Evolutionary conservation across 805 yeast genomes (phyloP).

Genomic region (Teunomyces barrocoloradensis): DNA sequence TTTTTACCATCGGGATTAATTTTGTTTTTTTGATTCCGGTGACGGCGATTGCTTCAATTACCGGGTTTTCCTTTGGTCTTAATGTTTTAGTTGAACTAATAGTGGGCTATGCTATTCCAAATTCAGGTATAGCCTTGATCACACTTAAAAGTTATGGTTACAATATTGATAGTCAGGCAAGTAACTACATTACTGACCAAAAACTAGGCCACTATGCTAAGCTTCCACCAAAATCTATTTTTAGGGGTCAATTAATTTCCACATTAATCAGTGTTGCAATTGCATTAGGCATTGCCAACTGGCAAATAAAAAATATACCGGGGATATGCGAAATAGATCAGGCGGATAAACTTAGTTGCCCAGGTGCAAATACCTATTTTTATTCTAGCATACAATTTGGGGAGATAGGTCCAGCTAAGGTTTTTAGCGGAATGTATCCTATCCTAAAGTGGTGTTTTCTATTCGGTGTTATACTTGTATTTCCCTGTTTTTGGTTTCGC

Average conservation of each 20-base stretch:
- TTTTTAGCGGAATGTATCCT: constrained; percentile 32
- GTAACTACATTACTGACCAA: constrained; percentile 35
- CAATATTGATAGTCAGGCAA: constrained; percentile 31
- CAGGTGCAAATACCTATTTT: constrained; percentile 27
- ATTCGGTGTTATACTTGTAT: constrained; percentile 29
- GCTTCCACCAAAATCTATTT: constrained; percentile 23
- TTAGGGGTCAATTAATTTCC: constrained; percentile 23
- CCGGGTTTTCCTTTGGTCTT: constrained; percentile 48
- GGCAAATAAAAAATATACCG: constrained; percentile 13
- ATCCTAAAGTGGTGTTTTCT: constrained; percentile 31
- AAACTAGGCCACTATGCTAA: constrained; percentile 30
- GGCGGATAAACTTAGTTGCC: constrained; percentile 27
- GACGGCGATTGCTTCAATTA: constrained; percentile 45
- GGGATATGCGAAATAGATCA: constrained; percentile 19
- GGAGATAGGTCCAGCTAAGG: constrained; percentile 48
- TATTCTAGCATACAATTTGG: constrained; percentile 54
- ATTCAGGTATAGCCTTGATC: constrained; percentile 54
- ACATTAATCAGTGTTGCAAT: constrained; percentile 18
- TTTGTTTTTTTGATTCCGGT: constrained; percentile 51
- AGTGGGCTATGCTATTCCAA: constrained; percentile 55
- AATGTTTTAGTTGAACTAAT: constrained; percentile 57
- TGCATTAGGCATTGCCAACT: constrained; percentile 19
- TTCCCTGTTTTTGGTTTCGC: constrained; percentile 18
- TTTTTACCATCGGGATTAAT: constrained; percentile 51
- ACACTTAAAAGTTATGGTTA: constrained; percentile 44